Conservation (phyloP, 2,329 filamentous ascomycete species). For the Aureobasidium sp. region DNA sequence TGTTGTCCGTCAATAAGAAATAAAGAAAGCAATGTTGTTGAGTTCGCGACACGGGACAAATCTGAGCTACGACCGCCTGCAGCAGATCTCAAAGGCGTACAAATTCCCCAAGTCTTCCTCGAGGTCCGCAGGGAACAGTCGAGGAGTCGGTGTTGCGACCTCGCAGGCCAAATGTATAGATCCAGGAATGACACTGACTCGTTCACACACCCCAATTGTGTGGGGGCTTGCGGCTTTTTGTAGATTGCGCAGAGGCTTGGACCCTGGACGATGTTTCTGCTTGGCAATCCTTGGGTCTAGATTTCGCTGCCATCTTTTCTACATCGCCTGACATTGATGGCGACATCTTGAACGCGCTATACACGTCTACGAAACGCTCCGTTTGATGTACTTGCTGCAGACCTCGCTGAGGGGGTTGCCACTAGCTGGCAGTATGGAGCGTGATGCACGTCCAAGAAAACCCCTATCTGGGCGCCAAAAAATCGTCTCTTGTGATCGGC, state of each 20-base stretch:
- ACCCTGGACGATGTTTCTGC: background rate
- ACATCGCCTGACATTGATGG: background rate
- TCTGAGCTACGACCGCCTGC: no score
- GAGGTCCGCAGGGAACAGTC: no score
- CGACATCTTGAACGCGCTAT: no score
- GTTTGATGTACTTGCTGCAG: no score
- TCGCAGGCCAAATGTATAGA: background rate
- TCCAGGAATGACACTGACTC: constrained; percentile 5
- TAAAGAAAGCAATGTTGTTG: background rate
- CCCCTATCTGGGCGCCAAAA: background rate
- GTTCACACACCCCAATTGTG: background rate
- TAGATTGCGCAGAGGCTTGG: background rate
- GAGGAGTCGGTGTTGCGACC: background rate
- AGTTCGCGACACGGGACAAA: no score
- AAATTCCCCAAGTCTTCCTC: no score
- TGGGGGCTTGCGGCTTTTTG: constrained; percentile 2
- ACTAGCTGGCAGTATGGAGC: background rate
- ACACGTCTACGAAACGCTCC: no score
- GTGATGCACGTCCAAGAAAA: background rate
- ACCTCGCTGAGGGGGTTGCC: no score
- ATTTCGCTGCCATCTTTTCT: background rate
- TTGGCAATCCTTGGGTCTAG: background rate
- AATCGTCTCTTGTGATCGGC: background rate
- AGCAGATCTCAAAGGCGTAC: no score
- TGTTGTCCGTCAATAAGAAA: background rate